These are phyloP conservation scores for Globisporangium recalcitrans DNA, from an alignment of 352 stramenopile species.

Conservation along the genomic window DNA sequence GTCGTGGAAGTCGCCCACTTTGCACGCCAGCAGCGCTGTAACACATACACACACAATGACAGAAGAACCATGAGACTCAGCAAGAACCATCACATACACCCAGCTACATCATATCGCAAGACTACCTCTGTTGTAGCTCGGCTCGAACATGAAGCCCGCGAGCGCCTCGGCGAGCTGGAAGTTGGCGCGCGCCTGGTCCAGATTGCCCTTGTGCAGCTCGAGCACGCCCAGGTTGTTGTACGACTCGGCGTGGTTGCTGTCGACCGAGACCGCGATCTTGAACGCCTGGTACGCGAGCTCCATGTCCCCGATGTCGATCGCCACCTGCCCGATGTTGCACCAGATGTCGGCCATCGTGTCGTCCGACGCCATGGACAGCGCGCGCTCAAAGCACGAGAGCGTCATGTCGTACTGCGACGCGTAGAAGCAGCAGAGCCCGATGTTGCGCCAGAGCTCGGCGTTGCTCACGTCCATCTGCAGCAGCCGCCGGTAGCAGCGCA, in stretches of 20 bases:
- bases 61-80: constrained; percentile 11
- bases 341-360: constrained; percentile 91
- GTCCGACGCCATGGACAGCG: constrained; percentile 83
- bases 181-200: constrained; percentile 80
- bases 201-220: constrained; percentile 85
- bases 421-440: constrained; percentile 93
- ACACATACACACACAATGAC: constrained; percentile 1
- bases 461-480: constrained; percentile 91
- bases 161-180: constrained; percentile 78
- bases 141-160: constrained; percentile 88
- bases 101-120: neutral
- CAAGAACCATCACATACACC: neutral
- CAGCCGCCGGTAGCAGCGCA: constrained; percentile 91
- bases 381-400: constrained; percentile 90
- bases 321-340: constrained; percentile 94
- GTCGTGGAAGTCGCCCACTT: constrained; percentile 89
- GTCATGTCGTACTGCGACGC: constrained; percentile 93
- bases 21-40: constrained; percentile 86
- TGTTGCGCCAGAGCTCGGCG: constrained; percentile 93
- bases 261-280: constrained; percentile 89
- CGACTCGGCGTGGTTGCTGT: constrained; percentile 89
- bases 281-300: constrained; percentile 92
- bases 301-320: constrained; percentile 90
- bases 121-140: constrained; percentile 88
- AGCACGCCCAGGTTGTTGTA: constrained; percentile 91